A percentile compares a stretch with the other conserved stretches of the same genome.
phyloP scores from a whole-genome alignment of 2,329 filamentous ascomycete genomes.

The Colletotrichum sp. region DNA sequence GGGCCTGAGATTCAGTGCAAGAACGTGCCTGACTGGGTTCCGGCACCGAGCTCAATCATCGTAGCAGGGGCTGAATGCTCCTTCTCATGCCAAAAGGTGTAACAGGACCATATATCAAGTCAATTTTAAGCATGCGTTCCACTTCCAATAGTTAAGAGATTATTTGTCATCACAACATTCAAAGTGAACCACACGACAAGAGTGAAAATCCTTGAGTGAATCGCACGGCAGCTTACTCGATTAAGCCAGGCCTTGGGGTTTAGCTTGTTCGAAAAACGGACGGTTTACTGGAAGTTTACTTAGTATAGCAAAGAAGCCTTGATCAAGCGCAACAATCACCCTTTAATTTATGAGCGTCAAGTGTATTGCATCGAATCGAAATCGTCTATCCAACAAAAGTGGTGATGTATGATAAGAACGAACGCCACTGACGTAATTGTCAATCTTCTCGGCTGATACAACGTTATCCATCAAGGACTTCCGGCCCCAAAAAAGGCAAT shows the following conservation, averaged over 20 bases:
- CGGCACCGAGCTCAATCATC: background rate
- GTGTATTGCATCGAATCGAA: accelerated
- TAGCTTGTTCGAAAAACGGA: background rate
- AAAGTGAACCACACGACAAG: background rate
- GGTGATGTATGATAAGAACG: background rate
- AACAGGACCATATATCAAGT: background rate
- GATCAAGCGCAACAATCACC: background rate
- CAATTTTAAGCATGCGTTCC: background rate
- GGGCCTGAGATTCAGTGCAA: background rate
- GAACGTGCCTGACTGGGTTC: background rate
- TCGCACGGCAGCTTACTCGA: background rate
- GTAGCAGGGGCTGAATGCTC: background rate
- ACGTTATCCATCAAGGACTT: background rate
- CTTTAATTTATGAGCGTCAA: background rate
- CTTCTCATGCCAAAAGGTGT: background rate
- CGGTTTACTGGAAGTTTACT: accelerated
- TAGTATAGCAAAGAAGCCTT: accelerated
- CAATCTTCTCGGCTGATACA: background rate
- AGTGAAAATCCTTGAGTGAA: background rate
- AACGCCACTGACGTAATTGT: background rate
- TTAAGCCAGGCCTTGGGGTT: background rate
- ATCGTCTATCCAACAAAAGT: background rate
- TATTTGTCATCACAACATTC: background rate
- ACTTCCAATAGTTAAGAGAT: accelerated
- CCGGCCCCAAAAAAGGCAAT: background rate